Base-by-base conservation (phyloP, 495 filamentous ascomycete species). In the Penicilliopsis zonata region DNA sequence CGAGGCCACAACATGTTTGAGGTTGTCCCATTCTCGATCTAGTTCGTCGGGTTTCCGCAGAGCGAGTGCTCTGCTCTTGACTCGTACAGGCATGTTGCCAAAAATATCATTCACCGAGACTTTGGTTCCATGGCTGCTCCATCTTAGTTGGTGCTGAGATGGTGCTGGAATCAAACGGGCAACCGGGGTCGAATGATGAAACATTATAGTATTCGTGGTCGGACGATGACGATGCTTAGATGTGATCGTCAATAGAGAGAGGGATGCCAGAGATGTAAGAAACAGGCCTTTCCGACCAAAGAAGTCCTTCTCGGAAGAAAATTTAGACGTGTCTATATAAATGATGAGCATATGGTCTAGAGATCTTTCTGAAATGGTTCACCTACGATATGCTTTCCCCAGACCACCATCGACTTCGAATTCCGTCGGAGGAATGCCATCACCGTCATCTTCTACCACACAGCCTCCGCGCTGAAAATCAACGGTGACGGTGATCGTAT, bases 21-120 rank as follows among this genome's bases (percentile, higher is more conserved):
- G 56, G 2, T 59, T 53, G 9, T 82, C 73, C 78, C 84, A 88
- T 31, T 81, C 69, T 33, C 69, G 69, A 18, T 86, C 79, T 2
- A 74, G 37, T 27, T 80, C 71, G 8, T 67, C 56, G 2, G 62
- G 59, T 31, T 54, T 59, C 32, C 67, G 53, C 9, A 59, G 41
- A 28, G 50, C 34, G 3, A 65, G 44, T 8, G 71, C 66, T 42
- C 86, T 69, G 45, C 81, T 82, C 55, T 90, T 94, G 13, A 95
- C 78, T n/a, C 92, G 79, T 8, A 98, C 90, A 2, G 90, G 90
- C 78, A 98, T 86, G 30, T 84, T 86, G 1, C 88, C 90, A 55
- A 95, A 96, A 9, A 98, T 63, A 46, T 94, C 82, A 38, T 82
- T 75, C 2, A 95, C 82, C 3, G 68, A 70, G 6, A 90, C 76